Evolutionary conservation across 768 basidiomycete genomes (phyloP), one percentile per base, ranked within the genome.

Genomic region (Calocera viscosa): DNA sequence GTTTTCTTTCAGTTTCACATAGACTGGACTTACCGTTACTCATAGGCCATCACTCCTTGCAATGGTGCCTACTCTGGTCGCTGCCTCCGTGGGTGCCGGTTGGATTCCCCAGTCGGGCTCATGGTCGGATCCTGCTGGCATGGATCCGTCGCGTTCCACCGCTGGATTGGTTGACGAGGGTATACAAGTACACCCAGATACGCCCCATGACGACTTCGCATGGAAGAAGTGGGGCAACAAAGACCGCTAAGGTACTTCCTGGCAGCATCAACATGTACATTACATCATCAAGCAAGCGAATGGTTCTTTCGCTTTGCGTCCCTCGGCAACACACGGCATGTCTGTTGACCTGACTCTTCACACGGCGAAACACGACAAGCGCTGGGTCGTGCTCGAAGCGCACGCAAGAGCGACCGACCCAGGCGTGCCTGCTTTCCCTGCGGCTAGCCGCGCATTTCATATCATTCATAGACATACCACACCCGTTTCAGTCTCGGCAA

Each of bases 141-240:
- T 81, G 67, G 88, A 92, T 74, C 90, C 91, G 17, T 90, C 91
- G 34, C 82, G 82, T 73, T 88, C 90, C 11, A 87, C 90, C 33
- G 86, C 90, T 11, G 90, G 89, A 1, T 80, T 93, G 7, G 91
- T 86, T 86, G 85, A 89, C 63, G 77, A 77, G 19, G 75, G 73
- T 49, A 72, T 77, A 17, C 91, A 92, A 74, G 79, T 95, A 5
- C 94, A 96, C 73, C 93, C 93, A 0, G 90, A 90, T 39, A 94
- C 92, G 1, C 79, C 83, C 53, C 78, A 76, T 34, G 84, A 89
- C 68, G 91, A 94, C 71, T 75, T 76, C 14, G 47, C 76, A 22
- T 71, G 64, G 43, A 60, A 43, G 49, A 69, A 67, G 49, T 71
- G 67, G 66, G 68, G 65, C 19, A 64, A 47, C 17, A 39, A 26